Evolutionary conservation across 495 filamentous ascomycete species (phyloP).

Genomic region (Xylaria venustula): DNA sequence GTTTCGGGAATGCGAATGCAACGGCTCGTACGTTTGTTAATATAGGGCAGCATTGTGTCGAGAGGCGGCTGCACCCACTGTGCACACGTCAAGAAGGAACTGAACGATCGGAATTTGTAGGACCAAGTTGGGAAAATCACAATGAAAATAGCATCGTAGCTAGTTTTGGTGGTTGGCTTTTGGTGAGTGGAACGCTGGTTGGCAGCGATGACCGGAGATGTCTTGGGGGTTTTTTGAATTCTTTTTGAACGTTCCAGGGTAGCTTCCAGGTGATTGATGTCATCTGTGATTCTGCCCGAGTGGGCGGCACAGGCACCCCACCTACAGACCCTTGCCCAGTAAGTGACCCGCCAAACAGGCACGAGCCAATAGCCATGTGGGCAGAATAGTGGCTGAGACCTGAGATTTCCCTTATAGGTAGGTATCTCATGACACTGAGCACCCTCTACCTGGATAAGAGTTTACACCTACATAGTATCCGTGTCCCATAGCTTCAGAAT

Average conservation of each 20-base stretch:
- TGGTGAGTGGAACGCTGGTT: neutral
- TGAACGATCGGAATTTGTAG: neutral
- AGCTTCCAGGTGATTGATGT: constrained; percentile 11
- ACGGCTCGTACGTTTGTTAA: constrained; percentile 66
- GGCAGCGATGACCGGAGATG: neutral
- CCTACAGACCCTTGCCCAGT: neutral
- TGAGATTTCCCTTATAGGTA: neutral
- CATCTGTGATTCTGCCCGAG: neutral
- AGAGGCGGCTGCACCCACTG: neutral
- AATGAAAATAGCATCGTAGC: neutral
- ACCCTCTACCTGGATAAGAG: too few relatives aligned
- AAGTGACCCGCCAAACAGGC: neutral
- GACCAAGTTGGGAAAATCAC: neutral
- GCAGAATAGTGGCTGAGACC: neutral
- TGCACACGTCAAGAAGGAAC: neutral
- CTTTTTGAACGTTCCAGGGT: neutral
- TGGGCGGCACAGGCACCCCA: neutral
- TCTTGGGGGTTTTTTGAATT: neutral
- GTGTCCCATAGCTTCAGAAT: too few relatives aligned
- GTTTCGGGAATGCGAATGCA: constrained; percentile 13
- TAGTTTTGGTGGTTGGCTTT: neutral
- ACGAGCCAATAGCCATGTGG: constrained; percentile 7
- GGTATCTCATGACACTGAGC: neutral
- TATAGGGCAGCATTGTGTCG: constrained; percentile 74
- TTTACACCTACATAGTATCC: too few relatives aligned